Base-by-base conservation (phyloP, 306 rosid genomes). In the Argentina anserina region DNA sequence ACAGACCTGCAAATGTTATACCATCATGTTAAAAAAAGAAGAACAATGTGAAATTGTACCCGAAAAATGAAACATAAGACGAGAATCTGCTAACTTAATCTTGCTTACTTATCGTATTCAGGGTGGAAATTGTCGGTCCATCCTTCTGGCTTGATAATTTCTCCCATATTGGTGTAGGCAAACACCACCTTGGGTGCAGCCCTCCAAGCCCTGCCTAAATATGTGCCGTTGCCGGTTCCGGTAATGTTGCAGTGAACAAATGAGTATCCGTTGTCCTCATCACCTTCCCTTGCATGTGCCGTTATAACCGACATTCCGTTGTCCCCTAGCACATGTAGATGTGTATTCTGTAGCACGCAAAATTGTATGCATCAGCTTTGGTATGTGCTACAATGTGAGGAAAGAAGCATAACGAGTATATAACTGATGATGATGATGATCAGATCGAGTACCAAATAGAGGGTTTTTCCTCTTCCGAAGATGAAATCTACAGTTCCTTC, bases 181-280 rank as follows among this genome's bases (percentile, higher is more conserved):
- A 55, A 89, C 7, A 86, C 29, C 40, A 79, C 87, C 76, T 64
- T 79, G 1, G 90, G 75, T 6, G 33, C 11, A 4, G 77, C 1
- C 70, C 66, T 83, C 94, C 94, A 92, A 8, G 89, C 34, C 34
- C 97, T 78, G 0, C 87, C 96, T 41, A 92, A 71, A 39, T 9
- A 80, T 3, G 90, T 53, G 46, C 74, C 81, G 0, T 0, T 42
- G 1, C 88, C 86, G 0, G 65, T 75, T 11, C 96, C 93, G 3
- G 62, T 76, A 1, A 91, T 5, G 3, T n/a, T 58, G 39, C 96
- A 75, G 67, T 89, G 93, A 25, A 75, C 90, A 36, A 92, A 92
- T 25, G 87, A 74, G 73, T 66, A 89, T 2, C 74, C 86, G 0
- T 29, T 76, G 31, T n/a, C 9, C 1, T 84, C 87, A 0, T 29